phyloP scores from a whole-genome alignment of 1,284 basidiomycete genomes.

The Fomitiporia mediterranea region DNA sequence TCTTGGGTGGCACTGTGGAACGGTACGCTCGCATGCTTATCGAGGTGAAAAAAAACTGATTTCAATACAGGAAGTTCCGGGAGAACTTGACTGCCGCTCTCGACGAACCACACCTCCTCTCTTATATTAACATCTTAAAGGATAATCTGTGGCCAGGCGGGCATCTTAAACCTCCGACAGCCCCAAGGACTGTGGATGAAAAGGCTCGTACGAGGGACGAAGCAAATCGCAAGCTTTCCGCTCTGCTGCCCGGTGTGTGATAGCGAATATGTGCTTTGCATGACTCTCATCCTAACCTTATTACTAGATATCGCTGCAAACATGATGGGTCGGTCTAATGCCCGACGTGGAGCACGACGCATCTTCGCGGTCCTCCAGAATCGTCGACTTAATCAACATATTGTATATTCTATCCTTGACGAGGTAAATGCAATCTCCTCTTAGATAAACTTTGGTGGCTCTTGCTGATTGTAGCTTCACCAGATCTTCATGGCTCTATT shows the following conservation, averaged over 20 bases:
- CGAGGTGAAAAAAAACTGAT: background rate
- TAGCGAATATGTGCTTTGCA: background rate
- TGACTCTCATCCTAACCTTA: conserved; percentile 10
- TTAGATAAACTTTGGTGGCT: background rate
- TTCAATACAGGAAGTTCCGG: conserved; percentile 68
- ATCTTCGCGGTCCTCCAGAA: conserved; percentile 94
- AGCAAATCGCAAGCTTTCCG: conserved; percentile 83
- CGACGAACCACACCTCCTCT: conserved; percentile 64
- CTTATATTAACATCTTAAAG: conserved; percentile 61
- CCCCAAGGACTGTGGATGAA: conserved; percentile 74
- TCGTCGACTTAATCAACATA: conserved; percentile 86
- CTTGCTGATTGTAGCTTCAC: conserved; percentile 2
- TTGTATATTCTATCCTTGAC: conserved; percentile 82
- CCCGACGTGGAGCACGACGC: conserved; percentile 82
- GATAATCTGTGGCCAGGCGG: conserved; percentile 83
- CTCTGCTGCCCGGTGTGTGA: conserved; percentile 79
- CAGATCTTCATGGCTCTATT: conserved; percentile 62
- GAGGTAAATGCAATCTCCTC: conserved; percentile 50
- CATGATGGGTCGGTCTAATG: conserved; percentile 93
- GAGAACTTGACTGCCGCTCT: conserved; percentile 65
- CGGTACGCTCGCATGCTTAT: conserved; percentile 45
- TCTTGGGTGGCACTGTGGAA: conserved; percentile 93
- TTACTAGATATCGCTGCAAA: conserved; percentile 84
- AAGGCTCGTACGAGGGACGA: conserved; percentile 76
- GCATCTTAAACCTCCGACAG: conserved; percentile 52